Conservation (phyloP, 2,329 filamentous ascomycete genomes). For the Talaromyces islandicus region DNA sequence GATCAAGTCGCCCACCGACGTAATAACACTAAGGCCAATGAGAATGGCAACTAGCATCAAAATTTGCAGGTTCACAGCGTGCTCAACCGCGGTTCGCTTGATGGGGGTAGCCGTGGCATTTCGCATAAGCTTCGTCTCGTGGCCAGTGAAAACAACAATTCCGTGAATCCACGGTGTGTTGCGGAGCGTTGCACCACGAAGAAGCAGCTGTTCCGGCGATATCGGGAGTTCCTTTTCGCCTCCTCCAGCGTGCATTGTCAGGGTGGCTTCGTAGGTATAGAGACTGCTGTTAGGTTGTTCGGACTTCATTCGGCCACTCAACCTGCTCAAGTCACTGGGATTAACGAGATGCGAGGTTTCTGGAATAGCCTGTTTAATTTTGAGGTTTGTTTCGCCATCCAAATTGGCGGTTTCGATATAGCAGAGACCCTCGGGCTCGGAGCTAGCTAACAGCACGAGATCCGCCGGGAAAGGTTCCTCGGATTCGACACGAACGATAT, state of each 20-base stretch:
- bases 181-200: constrained; percentile 86
- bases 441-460: constrained; percentile 84
- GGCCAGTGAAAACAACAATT: constrained; percentile 91
- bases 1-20: constrained; percentile 84
- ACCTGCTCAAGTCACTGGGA: constrained; percentile 72
- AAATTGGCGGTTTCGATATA: constrained; percentile 98
- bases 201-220: constrained; percentile 84
- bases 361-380: constrained; percentile 95
- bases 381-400: constrained; percentile 95
- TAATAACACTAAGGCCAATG: constrained; percentile 76
- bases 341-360: constrained; percentile 87
- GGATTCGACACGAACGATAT: constrained; percentile 87
- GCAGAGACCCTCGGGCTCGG: constrained; percentile 93
- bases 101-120: constrained; percentile 96
- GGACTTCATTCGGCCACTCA: constrained; percentile 81
- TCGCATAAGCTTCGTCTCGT: constrained; percentile 98
- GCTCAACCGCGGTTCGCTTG: constrained; percentile 93
- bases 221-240: constrained; percentile 89
- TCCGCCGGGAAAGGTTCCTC: constrained; percentile 95
- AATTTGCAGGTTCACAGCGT: constrained; percentile 88
- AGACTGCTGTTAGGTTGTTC: constrained; percentile 98
- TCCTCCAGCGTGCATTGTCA: constrained; percentile 84
- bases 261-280: constrained; percentile 94
- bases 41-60: constrained; percentile 82
- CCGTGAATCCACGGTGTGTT: constrained; percentile 98